These are phyloP conservation scores for Aspergillus arachidicola DNA, from an alignment of 2,329 filamentous ascomycete species.

Conservation along the genomic window DNA sequence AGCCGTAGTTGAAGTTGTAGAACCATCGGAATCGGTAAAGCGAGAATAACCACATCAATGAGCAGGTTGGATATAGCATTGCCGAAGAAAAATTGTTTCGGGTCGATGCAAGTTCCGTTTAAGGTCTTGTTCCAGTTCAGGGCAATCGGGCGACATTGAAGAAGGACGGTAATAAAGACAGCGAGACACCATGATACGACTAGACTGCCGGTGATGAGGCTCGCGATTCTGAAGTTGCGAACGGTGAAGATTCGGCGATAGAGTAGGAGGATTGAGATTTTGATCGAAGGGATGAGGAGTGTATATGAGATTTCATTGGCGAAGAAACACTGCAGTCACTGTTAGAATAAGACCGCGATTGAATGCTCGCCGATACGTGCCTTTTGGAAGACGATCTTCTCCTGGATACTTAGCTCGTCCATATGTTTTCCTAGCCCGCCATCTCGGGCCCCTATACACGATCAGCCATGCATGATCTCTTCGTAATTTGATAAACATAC, in stretches of 20 bases:
- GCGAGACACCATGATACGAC: conserved; percentile 1
- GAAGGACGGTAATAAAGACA: conserved; percentile 1
- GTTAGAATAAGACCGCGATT: not conserved
- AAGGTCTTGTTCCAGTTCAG: conserved; percentile 5
- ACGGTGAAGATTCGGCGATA: conserved; percentile 7
- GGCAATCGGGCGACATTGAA: conserved; percentile 5
- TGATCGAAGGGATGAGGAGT: conserved; percentile 5
- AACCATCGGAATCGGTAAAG: conserved; percentile 4
- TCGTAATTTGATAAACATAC: not conserved
- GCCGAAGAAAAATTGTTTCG: conserved; percentile 4
- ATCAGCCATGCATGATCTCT: not conserved
- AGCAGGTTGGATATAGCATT: conserved; percentile 1
- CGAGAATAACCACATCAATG: not conserved
- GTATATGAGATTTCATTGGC: conserved; percentile 7
- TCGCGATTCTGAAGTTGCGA: not conserved
- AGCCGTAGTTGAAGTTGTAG: not conserved
- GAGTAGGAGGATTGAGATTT: conserved; percentile 5
- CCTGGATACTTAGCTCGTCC: not conserved
- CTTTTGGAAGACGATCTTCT: conserved; percentile 4
- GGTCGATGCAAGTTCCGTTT: not conserved
- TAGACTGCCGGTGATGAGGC: not conserved
- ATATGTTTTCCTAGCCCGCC: conserved; percentile 6
- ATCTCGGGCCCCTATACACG: not conserved
- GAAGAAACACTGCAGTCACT: not conserved
- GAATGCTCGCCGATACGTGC: not conserved